phyloP scores from a whole-genome alignment of 148 eudicot species.

The Spergularia bocconei region DNA sequence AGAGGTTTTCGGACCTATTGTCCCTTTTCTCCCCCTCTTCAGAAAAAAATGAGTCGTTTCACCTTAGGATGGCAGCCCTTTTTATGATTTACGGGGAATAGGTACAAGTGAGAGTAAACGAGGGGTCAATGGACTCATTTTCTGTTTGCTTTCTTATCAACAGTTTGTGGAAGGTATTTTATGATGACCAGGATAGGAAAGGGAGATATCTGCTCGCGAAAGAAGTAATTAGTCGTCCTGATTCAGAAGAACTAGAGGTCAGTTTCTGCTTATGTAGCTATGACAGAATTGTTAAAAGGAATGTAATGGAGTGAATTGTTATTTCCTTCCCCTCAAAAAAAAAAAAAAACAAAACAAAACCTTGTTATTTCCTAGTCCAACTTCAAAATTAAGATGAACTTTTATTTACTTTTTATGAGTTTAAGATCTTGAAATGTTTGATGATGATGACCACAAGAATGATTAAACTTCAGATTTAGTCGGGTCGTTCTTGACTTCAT shows the following conservation, averaged over 20 bases:
- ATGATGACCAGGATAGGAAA: slow-evolving; percentile 79
- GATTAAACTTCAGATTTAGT: not conserved
- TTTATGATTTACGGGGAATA: not conserved
- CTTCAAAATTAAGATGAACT: not conserved
- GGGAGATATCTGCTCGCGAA: slow-evolving; percentile 85
- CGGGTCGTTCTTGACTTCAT: no score
- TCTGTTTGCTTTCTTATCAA: not conserved
- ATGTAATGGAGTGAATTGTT: not conserved
- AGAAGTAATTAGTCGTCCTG: slow-evolving; percentile 76
- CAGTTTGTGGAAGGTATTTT: slow-evolving; percentile 95
- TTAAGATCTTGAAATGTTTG: not conserved
- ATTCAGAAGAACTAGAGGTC: slow-evolving; percentile 92
- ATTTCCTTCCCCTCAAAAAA: not conserved
- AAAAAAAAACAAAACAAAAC: no score
- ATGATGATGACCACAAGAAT: not conserved
- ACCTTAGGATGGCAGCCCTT: no score
- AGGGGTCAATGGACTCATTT: not conserved
- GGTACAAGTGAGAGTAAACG: not conserved
- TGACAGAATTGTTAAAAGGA: not conserved
- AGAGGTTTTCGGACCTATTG: not conserved
- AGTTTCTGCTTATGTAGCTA: slow-evolving; percentile 24
- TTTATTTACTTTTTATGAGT: not conserved
- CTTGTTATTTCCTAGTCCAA: not conserved
- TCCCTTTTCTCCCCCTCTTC: no score
- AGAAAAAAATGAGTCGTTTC: no score